Conservation (phyloP, 2,329 filamentous ascomycete species). For the Cladorrhinum sp. region DNA sequence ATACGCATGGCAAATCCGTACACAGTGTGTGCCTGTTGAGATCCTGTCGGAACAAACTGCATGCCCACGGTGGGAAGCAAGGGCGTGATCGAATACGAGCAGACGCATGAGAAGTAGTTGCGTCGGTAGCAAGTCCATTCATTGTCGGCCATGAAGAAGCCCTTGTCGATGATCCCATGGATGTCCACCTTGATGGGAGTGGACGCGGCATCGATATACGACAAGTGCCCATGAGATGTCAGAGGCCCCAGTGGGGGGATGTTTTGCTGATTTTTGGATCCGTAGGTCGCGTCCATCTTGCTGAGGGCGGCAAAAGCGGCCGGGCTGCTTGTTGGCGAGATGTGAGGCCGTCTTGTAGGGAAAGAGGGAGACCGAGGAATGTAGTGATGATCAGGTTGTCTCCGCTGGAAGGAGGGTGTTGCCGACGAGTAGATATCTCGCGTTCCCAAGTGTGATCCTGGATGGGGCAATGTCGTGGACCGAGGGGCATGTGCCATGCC, state of each 20-base stretch:
- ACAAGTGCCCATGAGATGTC: slow-evolving; percentile 57
- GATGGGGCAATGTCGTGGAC: slow-evolving; percentile 50
- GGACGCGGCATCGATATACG: slow-evolving; percentile 52
- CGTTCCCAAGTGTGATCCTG: slow-evolving; percentile 45
- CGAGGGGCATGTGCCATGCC: slow-evolving; percentile 59
- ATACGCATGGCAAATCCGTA: slow-evolving; percentile 79
- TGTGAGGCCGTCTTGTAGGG: slow-evolving; percentile 46
- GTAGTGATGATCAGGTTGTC: slow-evolving; percentile 45
- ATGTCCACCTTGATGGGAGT: slow-evolving; percentile 67
- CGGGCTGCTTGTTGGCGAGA: slow-evolving; percentile 53
- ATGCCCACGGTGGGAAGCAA: slow-evolving; percentile 41
- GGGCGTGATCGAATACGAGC: slow-evolving; percentile 69
- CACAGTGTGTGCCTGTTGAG: slow-evolving; percentile 60
- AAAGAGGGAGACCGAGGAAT: slow-evolving; percentile 51
- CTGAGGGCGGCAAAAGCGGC: slow-evolving; percentile 44
- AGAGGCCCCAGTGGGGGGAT: slow-evolving; percentile 54
- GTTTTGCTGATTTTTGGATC: slow-evolving; percentile 39
- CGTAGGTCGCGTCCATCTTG: slow-evolving; percentile 51
- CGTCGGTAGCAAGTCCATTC: slow-evolving; percentile 92
- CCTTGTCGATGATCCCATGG: slow-evolving; percentile 79
- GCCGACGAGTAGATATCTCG: slow-evolving; percentile 53
- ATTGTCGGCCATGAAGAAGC: slow-evolving; percentile 75
- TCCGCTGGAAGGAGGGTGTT: slow-evolving; percentile 48
- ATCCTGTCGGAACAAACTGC: slow-evolving; percentile 49
- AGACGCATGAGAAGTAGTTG: slow-evolving; percentile 86